Base-by-base conservation (phyloP, 345 rosid genomes). In the Theobroma cacao region DNA sequence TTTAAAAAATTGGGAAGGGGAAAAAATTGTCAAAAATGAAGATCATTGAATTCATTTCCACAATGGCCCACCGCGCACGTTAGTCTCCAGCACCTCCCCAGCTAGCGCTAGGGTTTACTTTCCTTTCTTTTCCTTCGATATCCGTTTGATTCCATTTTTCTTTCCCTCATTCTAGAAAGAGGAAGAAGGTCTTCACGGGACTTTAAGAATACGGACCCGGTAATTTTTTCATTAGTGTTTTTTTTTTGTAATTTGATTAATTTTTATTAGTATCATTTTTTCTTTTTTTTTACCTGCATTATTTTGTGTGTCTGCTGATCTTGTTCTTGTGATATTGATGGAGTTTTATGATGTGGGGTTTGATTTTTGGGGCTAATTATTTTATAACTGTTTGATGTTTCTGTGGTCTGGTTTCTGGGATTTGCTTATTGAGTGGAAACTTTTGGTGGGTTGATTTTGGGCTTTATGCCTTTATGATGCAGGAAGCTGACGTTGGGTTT, bases 1-100 rank as follows among this genome's bases (percentile, higher is more conserved):
- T 24, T 1, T 0, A 61, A 61, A 26, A 26, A 3, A 61, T 6
- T 11, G 26, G 6, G 26, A 28, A 28, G 26, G 10, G 7, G 26
- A 26, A 26, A 11, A 38, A 17, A 5, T 34, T 5, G 17, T 20
- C 18, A 48, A 66, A 76, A 67, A 48, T 47, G 31, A 63, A 63
- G 30, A 43, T 75, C 30, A 17, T 15, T 30, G 22, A 20, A 14
- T 78, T 68, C 76, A 68, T 68, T 68, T 61, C 79, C n/a, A 11
- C 30, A 53, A 64, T 71, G 77, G 70, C 77, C 77, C 31, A 56
- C 77, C 24, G 59, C 24, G 67, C 58, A 74, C 72, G 75, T 48
- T 76, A 31, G 75, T 73, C 72, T 64, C 28, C 38, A 14, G 20
- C 47, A 20, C 3, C 55, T 40, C 3, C 56, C 17, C 4, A 22